Evolutionary conservation across 305 asterid species (phyloP), one percentile per base, ranked within the genome.

Genomic region (Fraxinus baroniana): DNA sequence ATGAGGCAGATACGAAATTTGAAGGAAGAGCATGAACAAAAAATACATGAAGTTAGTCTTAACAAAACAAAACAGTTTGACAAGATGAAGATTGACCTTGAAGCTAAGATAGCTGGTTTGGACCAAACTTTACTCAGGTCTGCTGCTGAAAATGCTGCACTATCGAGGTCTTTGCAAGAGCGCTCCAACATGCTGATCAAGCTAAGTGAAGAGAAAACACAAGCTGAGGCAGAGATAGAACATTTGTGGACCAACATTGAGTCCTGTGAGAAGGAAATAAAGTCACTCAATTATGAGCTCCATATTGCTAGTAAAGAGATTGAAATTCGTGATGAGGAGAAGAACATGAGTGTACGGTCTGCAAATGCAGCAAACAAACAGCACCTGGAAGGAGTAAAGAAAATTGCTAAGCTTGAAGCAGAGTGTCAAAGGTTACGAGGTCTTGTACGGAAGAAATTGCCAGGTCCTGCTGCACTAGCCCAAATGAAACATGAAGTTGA

Each of bases 401-500:
- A 95, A 86, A 94, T 95, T 32, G 89, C 97, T 8, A 95, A 95
- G 93, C 90, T 95, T 81, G 99, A 95, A 88, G 97, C 95, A 44
- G 99, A 95, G 86, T 93, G 97, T 85, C 99, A 95, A 87, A 92
- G 99, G 86, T 84, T 95, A 85, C 93, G 99, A 68, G 97, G 98
- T 76, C 99, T 95, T 87, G 99, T 95, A 79, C 89, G 97, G 80
- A 95, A 95, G 90, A 94, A 93, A 87, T 85, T 95, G 84, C 99
- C 99, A 17, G 98, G 99, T 49, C 99, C 99, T 62, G 98, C 98
- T 82, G 98, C 99, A 37, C 73, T 95, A 83, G 97, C 98, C 15
- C 98, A 94, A 83, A 95, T 95, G 99, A 95, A 95, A 85, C 95
- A 94, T 46, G 99, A 95, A 87, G 97, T 95, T 64, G 98, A 94